Evolutionary conservation across 176 grass and related monocot species (phyloP).

Genomic region (Musa schizocarpa): DNA sequence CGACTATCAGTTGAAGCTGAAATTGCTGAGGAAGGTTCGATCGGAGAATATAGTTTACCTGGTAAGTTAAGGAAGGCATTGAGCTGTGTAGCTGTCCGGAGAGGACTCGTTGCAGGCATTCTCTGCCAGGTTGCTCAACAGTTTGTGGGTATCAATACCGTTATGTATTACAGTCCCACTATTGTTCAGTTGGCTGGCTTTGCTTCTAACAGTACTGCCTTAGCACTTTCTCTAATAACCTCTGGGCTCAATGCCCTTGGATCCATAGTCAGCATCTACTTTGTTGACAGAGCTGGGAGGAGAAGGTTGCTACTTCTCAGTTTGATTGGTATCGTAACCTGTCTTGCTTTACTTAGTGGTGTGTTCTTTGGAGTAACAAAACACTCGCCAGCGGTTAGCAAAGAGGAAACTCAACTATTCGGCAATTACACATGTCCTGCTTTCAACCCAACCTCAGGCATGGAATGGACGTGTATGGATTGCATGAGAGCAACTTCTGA

Average conservation of each 20-base stretch:
- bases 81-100: constrained; percentile 52
- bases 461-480: constrained; percentile 55
- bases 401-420: constrained; percentile 30
- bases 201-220: constrained; percentile 72
- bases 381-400: constrained; percentile 48
- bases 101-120: constrained; percentile 68
- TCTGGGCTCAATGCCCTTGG: constrained; percentile 79
- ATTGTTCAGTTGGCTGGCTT: constrained; percentile 85
- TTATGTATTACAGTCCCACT: constrained; percentile 99
- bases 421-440: constrained; percentile 55
- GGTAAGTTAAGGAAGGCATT: constrained; percentile 65
- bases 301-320: constrained; percentile 73
- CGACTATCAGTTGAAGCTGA: constrained; percentile 61
- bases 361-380: constrained; percentile 48
- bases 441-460: constrained; percentile 23
- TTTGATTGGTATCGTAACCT: constrained; percentile 57
- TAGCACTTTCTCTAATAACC: constrained; percentile 76
- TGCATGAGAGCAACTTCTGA: constrained; percentile 61
- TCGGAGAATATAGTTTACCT: constrained; percentile 39
- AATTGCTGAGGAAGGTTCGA: constrained; percentile 62
- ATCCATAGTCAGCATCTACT: constrained; percentile 86
- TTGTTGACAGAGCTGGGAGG: constrained; percentile 70
- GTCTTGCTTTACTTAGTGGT: constrained; percentile 52
- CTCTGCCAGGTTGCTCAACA: constrained; percentile 80
- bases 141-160: constrained; percentile 92